Conservation (phyloP, 2,329 filamentous ascomycete genomes). For the Hysterium pulicare region DNA sequence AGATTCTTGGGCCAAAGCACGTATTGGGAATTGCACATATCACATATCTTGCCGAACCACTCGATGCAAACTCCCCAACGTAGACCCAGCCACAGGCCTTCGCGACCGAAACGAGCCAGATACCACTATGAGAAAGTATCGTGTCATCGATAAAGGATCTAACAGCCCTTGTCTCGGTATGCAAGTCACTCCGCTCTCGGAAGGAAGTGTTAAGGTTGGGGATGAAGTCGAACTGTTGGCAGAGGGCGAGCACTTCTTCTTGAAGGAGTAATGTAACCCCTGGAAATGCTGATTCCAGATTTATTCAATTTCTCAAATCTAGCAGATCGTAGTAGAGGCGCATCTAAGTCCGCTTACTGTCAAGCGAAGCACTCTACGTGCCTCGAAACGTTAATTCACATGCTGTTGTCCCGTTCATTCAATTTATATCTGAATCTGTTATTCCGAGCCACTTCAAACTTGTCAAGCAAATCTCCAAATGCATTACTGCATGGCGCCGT, state of each 20-base stretch:
- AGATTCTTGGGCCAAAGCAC: slow-evolving; percentile 64
- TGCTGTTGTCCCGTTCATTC: no score
- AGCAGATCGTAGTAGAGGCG: no score
- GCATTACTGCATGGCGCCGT: no score
- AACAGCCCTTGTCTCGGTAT: slow-evolving; percentile 62
- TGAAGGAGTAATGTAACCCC: no score
- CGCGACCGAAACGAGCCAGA: slow-evolving; percentile 57
- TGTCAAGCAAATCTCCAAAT: no score
- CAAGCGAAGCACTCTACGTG: no score
- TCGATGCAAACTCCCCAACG: slow-evolving; percentile 69
- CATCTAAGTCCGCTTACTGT: no score
- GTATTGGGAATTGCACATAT: slow-evolving; percentile 49
- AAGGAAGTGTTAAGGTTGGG: slow-evolving; percentile 28
- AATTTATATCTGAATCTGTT: no score
- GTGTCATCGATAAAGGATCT: slow-evolving; percentile 60
- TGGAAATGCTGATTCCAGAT: no score
- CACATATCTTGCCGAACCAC: slow-evolving; percentile 63
- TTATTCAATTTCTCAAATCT: no score
- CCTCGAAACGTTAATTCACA: no score
- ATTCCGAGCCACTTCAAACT: no score
- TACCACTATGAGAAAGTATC: slow-evolving; percentile 55
- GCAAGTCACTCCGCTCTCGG: slow-evolving; percentile 56
- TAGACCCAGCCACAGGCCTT: slow-evolving; percentile 60
- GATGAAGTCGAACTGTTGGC: slow-evolving; percentile 32
- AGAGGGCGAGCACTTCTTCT: slow-evolving; percentile 30